Base-by-base conservation (phyloP, 2,329 filamentous ascomycete species). In the Amauroascus verrucosus region DNA sequence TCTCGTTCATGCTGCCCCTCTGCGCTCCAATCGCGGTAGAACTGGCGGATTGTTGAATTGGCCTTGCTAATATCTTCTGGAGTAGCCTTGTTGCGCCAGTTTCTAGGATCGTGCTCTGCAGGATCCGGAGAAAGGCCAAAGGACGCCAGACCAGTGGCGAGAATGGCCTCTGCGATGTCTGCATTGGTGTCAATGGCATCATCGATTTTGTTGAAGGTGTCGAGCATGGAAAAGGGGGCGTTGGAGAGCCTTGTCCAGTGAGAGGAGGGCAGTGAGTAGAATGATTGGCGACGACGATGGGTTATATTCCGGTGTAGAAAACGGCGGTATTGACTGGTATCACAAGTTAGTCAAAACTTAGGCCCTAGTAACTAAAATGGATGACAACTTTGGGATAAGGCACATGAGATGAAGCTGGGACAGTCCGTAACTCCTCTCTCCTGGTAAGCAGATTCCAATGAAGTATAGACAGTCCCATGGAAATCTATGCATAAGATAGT, bases 1-100 rank as follows among this genome's bases (percentile, higher is more conserved):
- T 80, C 75, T 37, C 93, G 77, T 72, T 98, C 94, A 0, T 68
- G 65, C 2, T 72, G 74, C 0, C 91, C 93, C 62, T 86, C 89
- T 1, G 75, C 78, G 22, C 87, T 88, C 93, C 94, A 98, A 68
- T 98, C 93, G 14, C 93, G 83, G 69, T 90, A 97, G 67, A 97
- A 87, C 65, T 98, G 93, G 9, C 91, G 83, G 49, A 98, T 77
- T 1, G 90, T 97, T 63, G 88, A 95, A 57, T 89, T 81, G 1
- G 91, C 90, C 70, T 97, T 98, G 65, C 95, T 88, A 51, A 94
- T 75, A 63, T 97, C 91, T 20, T 75, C 75, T 24, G 81, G 71
- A 41, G 83, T 90, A 13, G 89, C 85, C 30, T 80, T 75, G 3
- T 81, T 83, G 18, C 80, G 76, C 84, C 89, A 90, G 43, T 83